A percentile compares a stretch with the other conserved stretches of the same genome.
Conservation (phyloP, 1,139 yeast genomes). For the Kurtzmaniella natalensis region DNA sequence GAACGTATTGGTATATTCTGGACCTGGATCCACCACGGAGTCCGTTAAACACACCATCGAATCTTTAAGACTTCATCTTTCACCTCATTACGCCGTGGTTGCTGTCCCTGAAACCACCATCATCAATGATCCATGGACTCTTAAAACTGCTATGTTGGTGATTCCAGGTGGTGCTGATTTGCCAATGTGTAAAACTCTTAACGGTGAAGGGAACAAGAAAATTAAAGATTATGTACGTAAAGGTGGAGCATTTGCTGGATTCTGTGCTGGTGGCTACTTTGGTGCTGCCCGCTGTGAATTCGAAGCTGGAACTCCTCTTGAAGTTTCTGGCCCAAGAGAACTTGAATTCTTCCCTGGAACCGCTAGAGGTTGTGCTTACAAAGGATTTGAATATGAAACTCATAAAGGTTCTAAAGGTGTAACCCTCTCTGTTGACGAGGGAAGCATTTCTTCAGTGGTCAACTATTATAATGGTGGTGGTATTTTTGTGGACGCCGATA, state of each 20-base stretch:
- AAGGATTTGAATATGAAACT: conserved; percentile 75
- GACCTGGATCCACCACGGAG: conserved; percentile 84
- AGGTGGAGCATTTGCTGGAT: conserved; percentile 83
- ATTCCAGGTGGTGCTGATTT: conserved; percentile 97
- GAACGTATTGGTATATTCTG: conserved; percentile 81
- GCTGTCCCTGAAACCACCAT: conserved; percentile 62
- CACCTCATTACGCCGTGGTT: conserved; percentile 85
- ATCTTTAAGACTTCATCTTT: conserved; percentile 66
- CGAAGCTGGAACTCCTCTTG: conserved; percentile 72
- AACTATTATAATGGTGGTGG: conserved; percentile 87
- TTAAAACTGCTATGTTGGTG: conserved; percentile 73
- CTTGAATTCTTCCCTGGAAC: conserved; percentile 76
- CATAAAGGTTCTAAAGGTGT: conserved; percentile 73
- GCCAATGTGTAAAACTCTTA: conserved; percentile 68
- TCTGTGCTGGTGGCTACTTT: conserved; percentile 97
- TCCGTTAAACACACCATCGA: conserved; percentile 82
- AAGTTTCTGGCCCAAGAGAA: conserved; percentile 83
- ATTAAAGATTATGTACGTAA: conserved; percentile 62
- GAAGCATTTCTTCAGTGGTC: conserved; percentile 10
- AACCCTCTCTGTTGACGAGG: conserved; percentile 21
- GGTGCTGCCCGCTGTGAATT: conserved; percentile 77
- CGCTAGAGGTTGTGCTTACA: conserved; percentile 75
- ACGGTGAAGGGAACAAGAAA: conserved; percentile 61
- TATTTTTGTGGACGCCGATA: conserved; percentile 70
- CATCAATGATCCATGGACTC: conserved; percentile 81